Evolutionary conservation across 2,329 filamentous ascomycete species (phyloP).

Genomic region (Colletotrichum eleusines): DNA sequence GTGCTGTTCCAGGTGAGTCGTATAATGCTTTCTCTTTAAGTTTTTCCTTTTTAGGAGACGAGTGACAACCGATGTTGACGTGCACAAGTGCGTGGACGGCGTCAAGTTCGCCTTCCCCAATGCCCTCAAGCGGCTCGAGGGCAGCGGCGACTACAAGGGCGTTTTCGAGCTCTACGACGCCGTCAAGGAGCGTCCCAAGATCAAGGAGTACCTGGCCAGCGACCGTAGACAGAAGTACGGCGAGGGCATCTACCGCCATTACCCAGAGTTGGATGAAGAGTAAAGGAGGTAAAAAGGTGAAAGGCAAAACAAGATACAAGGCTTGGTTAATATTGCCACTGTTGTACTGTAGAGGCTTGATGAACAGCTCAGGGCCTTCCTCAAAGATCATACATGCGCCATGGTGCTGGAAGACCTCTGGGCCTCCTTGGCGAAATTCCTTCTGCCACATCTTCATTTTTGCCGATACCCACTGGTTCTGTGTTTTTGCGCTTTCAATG

Average conservation of each 20-base stretch:
- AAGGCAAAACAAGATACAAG: background rate
- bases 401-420: background rate
- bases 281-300: background rate
- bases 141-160: conserved; percentile 66
- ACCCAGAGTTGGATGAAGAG: conserved; percentile 75
- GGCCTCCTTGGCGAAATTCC: background rate
- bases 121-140: conserved; percentile 66
- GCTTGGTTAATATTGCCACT: background rate
- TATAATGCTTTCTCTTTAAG: too few relatives aligned
- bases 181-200: conserved; percentile 71
- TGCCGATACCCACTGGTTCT: background rate
- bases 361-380: background rate
- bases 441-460: background rate
- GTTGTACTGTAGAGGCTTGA: background rate
- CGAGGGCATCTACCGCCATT: conserved; percentile 77
- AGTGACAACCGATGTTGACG: background rate
- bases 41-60: too few relatives aligned
- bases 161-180: conserved; percentile 75
- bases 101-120: conserved; percentile 77
- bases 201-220: conserved; percentile 78
- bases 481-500: background rate
- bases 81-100: conserved; percentile 65
- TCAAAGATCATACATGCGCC: background rate
- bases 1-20: conserved; percentile 75
- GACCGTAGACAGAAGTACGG: conserved; percentile 71